phyloP scores from a whole-genome alignment of 2,329 filamentous ascomycete species.

The Elsinoe batatas region DNA sequence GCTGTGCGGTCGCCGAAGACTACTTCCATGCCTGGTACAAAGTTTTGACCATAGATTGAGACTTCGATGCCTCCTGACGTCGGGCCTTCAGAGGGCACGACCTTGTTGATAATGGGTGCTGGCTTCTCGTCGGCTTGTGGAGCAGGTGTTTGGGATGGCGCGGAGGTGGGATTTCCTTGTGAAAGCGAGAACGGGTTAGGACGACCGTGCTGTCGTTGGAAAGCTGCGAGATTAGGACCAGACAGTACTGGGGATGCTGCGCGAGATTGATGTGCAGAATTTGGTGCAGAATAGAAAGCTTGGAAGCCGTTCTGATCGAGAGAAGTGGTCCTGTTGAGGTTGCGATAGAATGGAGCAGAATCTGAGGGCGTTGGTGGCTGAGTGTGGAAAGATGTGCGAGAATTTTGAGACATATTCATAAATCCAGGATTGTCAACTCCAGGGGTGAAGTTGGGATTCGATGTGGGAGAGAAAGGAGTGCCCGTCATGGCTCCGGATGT shows the following conservation, averaged over 20 bases:
- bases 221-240: constrained; percentile 27
- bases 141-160: constrained; percentile 1
- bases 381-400: constrained; percentile 39
- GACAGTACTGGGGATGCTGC: constrained; percentile 58
- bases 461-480: constrained; percentile 31
- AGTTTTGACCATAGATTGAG: constrained; percentile 70
- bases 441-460: constrained; percentile 27
- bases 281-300: constrained; percentile 57
- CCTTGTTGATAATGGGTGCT: constrained; percentile 62
- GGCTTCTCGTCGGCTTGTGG: constrained; percentile 18
- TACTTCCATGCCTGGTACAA: constrained; percentile 69
- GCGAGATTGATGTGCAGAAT: constrained; percentile 64
- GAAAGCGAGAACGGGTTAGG: constrained; percentile 15
- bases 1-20: constrained; percentile 67
- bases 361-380: constrained; percentile 58
- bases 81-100: constrained; percentile 74
- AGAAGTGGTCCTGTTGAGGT: constrained; percentile 16
- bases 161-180: not conserved
- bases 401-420: constrained; percentile 16
- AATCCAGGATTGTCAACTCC: constrained; percentile 13
- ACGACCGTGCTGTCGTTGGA: constrained; percentile 21
- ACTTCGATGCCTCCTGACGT: constrained; percentile 79
- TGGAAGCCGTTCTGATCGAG: constrained; percentile 55
- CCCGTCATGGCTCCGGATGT: constrained; percentile 21
- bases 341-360: constrained; percentile 45